phyloP scores from a whole-genome alignment of 371 early-diverging fungal genomes.

The Thermomucor indicae-seudaticae region DNA sequence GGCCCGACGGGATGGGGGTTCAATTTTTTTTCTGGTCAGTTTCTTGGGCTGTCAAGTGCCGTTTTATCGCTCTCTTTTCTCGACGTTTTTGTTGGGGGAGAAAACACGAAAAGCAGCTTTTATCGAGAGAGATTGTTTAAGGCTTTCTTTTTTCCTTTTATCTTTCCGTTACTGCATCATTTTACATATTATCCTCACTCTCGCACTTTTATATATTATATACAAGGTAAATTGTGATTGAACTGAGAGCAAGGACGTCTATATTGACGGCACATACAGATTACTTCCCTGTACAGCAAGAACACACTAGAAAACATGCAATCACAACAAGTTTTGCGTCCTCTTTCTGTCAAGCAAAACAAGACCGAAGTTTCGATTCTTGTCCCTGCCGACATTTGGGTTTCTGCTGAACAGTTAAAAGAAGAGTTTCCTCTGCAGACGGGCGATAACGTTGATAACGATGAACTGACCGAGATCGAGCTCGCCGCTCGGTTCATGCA shows the following conservation, averaged over 20 bases:
- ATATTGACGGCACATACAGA: too few species aligned
- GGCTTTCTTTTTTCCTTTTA: slow-evolving; percentile 6
- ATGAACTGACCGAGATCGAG: slow-evolving; percentile 64
- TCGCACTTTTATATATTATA: neutral
- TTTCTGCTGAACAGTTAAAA: slow-evolving; percentile 82
- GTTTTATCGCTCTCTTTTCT: slow-evolving; percentile 8
- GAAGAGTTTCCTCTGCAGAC: slow-evolving; percentile 64
- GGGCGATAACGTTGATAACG: slow-evolving; percentile 50
- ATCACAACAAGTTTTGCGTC: slow-evolving; percentile 59
- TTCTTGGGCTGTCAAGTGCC: slow-evolving; percentile 10
- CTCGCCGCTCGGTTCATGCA: slow-evolving; percentile 74
- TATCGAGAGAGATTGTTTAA: neutral
- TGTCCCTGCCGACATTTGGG: slow-evolving; percentile 85
- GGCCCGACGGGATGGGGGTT: slow-evolving; percentile 4
- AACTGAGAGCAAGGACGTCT: too few species aligned
- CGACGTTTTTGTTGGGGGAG: slow-evolving; percentile 19
- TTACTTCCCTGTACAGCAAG: neutral
- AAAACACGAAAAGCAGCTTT: slow-evolving; percentile 7
- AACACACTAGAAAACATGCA: slow-evolving; percentile 2
- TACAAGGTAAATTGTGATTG: too few species aligned
- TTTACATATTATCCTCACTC: neutral
- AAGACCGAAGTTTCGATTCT: slow-evolving; percentile 79
- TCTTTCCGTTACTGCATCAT: slow-evolving; percentile 7
- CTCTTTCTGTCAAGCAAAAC: slow-evolving; percentile 78
- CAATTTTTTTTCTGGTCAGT: slow-evolving; percentile 3